Evolutionary conservation across 2,329 filamentous ascomycete species (phyloP).

Genomic region (Orbilia blumenaviensis): DNA sequence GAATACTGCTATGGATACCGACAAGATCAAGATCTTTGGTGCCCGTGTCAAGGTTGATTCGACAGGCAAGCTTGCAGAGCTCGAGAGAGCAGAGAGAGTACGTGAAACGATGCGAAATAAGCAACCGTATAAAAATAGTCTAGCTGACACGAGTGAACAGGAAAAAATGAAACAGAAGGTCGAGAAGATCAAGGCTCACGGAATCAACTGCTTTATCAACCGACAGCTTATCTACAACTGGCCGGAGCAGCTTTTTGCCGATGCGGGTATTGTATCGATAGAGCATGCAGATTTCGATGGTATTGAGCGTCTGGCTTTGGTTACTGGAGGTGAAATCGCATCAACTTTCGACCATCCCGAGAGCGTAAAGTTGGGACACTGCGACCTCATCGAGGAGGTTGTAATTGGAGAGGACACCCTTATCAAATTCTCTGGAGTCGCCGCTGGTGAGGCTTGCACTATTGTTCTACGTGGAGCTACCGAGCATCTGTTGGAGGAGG

Average conservation of each 20-base stretch:
- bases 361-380: constrained; percentile 93
- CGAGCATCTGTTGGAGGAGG: constrained; percentile 95
- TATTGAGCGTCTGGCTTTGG: constrained; percentile 90
- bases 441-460: constrained; percentile 92
- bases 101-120: background rate
- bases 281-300: constrained; percentile 99
- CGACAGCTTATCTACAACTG: constrained; percentile 99
- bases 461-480: constrained; percentile 96
- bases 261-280: constrained; percentile 97
- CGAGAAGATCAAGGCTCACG: constrained; percentile 97
- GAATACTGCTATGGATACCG: constrained; percentile 99
- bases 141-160: constrained; percentile 61
- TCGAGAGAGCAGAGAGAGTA: constrained; percentile 87
- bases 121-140: background rate
- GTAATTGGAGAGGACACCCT: constrained; percentile 98
- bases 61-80: constrained; percentile 94
- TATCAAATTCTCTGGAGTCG: constrained; percentile 96
- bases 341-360: constrained; percentile 98
- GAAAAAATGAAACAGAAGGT: constrained; percentile 99
- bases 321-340: constrained; percentile 96
- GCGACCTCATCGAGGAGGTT: constrained; percentile 94
- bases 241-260: constrained; percentile 98
- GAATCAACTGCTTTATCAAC: constrained; percentile 99
- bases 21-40: constrained; percentile 99
- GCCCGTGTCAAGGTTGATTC: constrained; percentile 95